Conservation (phyloP, 352 stramenopile genomes). For the Globisporangium uncinulatum region DNA sequence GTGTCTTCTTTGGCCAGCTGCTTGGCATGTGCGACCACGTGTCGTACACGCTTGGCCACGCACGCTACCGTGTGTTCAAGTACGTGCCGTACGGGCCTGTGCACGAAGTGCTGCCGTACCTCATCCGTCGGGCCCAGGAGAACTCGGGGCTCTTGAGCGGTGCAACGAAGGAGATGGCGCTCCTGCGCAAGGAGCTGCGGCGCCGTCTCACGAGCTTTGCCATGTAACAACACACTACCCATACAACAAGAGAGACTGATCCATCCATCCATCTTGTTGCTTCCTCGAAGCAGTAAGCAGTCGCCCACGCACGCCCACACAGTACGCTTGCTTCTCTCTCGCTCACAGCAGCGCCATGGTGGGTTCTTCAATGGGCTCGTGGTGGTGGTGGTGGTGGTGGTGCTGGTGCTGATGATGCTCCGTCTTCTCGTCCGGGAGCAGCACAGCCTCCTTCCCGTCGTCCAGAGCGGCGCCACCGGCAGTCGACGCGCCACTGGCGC, state of each 20-base stretch:
- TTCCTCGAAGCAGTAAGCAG: not conserved
- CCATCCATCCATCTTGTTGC: slow-evolving; percentile 1
- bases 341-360: slow-evolving; percentile 8
- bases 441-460: not conserved
- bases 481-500: not conserved
- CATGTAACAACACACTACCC: not conserved
- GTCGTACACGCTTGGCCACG: slow-evolving; percentile 91
- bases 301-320: no score
- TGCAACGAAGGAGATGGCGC: slow-evolving; percentile 63
- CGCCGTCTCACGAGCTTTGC: slow-evolving; percentile 24
- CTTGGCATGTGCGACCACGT: slow-evolving; percentile 98
- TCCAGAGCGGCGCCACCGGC: not conserved
- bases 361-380: not conserved
- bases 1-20: slow-evolving; percentile 96
- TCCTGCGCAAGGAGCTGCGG: slow-evolving; percentile 66
- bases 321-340: not conserved
- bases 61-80: slow-evolving; percentile 95
- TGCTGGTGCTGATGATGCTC: not conserved
- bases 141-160: slow-evolving; percentile 92
- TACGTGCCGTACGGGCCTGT: slow-evolving; percentile 98
- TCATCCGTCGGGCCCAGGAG: slow-evolving; percentile 95
- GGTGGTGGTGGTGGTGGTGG: slow-evolving; percentile 2
- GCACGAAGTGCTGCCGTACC: slow-evolving; percentile 95
- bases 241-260: slow-evolving; percentile 5
- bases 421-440: no score